Base-by-base conservation (phyloP, 345 rosid species). In the Acer saccharum region DNA sequence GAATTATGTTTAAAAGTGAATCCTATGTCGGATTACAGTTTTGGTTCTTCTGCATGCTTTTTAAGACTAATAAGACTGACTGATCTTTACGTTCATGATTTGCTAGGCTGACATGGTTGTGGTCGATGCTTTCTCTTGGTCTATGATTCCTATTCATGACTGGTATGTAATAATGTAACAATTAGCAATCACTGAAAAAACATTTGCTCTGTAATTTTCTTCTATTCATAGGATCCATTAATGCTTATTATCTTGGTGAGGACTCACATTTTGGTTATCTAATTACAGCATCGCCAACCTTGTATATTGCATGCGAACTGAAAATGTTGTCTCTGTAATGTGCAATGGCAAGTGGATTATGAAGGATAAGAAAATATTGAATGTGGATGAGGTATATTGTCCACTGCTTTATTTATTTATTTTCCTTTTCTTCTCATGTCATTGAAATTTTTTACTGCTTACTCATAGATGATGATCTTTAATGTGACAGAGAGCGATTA, bases 311-410 rank as follows among this genome's bases (percentile, higher is more conserved):
- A 87, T 87, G 92, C 82, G 92, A 83, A 84, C 88, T 1, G 96
- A 91, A 86, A 91, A 89, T 75, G 14, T 87, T 11, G 82, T 84
- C 69, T 89, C 93, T 3, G 88, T 89, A 32, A 88, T 91, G 89
- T 91, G 96, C 89, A 89, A 91, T 11, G 92, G 96, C 77, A 78
- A 72, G 84, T 89, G 96, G 96, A 84, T 89, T 72, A 88, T 90
- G 96, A 88, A 84, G 86, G 88, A 87, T 54, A 86, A 84, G 87
- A 87, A 79, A 75, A 88, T 89, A 46, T 68, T 86, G 80, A 87
- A 84, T 48, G 87, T 91, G 29, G 74, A 88, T 58, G 93, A 89
- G 93, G 92, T 88, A 82, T 46, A 82, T 46, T 23, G 27, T 65
- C 6, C 35, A 7, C 7, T 21, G 21, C 17, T 44, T 55, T 29